Evolutionary conservation across 2,329 filamentous ascomycete species (phyloP).

Genomic region (Fusarium algeriense): DNA sequence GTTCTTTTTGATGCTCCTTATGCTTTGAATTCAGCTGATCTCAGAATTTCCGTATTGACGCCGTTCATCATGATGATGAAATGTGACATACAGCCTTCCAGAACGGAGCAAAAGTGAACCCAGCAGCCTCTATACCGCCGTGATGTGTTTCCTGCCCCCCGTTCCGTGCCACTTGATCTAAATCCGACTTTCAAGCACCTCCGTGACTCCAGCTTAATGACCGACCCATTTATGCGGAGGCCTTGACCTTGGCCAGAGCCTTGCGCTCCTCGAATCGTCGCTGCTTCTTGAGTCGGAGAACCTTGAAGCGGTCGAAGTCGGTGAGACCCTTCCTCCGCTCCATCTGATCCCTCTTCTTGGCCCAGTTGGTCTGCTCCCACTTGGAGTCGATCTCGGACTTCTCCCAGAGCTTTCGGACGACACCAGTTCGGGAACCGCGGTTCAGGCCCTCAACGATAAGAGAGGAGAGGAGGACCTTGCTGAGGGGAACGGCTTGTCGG

Average conservation of each 20-base stretch:
- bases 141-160: constrained; percentile 53
- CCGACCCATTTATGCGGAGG: constrained; percentile 73
- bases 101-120: constrained; percentile 69
- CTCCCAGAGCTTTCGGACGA: constrained; percentile 91
- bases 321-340: constrained; percentile 90
- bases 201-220: constrained; percentile 53
- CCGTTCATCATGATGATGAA: constrained; percentile 70
- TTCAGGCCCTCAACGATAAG: constrained; percentile 89
- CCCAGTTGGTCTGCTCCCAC: constrained; percentile 92
- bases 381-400: constrained; percentile 91
- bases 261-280: constrained; percentile 98
- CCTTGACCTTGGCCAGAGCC: constrained; percentile 92
- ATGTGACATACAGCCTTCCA: constrained; percentile 75
- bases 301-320: constrained; percentile 99
- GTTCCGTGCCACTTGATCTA: constrained; percentile 55
- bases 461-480: constrained; percentile 87
- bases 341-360: constrained; percentile 90
- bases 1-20: constrained; percentile 46
- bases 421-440: constrained; percentile 83
- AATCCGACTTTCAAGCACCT: constrained; percentile 52
- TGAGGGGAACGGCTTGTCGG: constrained; percentile 87
- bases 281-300: constrained; percentile 99
- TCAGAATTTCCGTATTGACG: constrained; percentile 74
- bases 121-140: constrained; percentile 66
- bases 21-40: constrained; percentile 58